phyloP scores from a whole-genome alignment of 352 stramenopile species.

The Globisporangium viniferum region DNA sequence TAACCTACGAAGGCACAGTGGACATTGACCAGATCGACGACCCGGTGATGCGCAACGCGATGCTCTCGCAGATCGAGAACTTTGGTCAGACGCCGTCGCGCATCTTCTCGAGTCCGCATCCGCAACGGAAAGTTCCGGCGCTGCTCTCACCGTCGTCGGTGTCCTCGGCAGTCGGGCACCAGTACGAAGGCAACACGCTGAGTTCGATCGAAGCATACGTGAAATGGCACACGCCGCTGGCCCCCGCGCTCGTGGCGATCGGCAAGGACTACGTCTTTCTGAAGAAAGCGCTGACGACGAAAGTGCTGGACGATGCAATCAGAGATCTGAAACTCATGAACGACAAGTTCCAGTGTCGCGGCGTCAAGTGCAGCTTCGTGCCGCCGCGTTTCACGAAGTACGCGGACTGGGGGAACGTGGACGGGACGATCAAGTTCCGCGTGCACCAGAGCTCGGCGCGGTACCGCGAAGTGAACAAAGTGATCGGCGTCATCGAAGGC shows the following conservation, averaged over 20 bases:
- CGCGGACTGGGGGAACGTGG: constrained; percentile 52
- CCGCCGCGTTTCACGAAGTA: constrained; percentile 73
- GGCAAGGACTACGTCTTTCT: constrained; percentile 78
- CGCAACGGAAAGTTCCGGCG: constrained; percentile 49
- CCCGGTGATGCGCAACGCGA: constrained; percentile 89
- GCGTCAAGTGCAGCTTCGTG: constrained; percentile 46
- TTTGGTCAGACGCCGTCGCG: constrained; percentile 87
- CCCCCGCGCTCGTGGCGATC: constrained; percentile 63
- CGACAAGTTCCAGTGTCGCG: constrained; percentile 64
- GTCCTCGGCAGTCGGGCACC: constrained; percentile 24
- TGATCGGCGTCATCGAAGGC: constrained; percentile 63
- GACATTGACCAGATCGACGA: constrained; percentile 85
- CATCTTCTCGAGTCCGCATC: constrained; percentile 69
- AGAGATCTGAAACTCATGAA: constrained; percentile 54
- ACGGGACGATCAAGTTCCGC: constrained; percentile 64
- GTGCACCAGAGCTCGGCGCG: constrained; percentile 46
- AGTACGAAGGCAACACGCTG: constrained; percentile 55
- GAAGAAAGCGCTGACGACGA: constrained; percentile 41
- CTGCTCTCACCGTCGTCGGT: constrained; percentile 19
- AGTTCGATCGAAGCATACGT: constrained; percentile 66
- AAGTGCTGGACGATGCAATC: constrained; percentile 39
- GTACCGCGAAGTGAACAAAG: constrained; percentile 62
- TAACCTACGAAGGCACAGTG: constrained; percentile 81
- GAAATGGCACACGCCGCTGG: constrained; percentile 73
- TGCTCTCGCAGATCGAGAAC: constrained; percentile 89